These are phyloP conservation scores for Artemisia argyi DNA, from an alignment of 129 eudicot species.

Conservation along the genomic window DNA sequence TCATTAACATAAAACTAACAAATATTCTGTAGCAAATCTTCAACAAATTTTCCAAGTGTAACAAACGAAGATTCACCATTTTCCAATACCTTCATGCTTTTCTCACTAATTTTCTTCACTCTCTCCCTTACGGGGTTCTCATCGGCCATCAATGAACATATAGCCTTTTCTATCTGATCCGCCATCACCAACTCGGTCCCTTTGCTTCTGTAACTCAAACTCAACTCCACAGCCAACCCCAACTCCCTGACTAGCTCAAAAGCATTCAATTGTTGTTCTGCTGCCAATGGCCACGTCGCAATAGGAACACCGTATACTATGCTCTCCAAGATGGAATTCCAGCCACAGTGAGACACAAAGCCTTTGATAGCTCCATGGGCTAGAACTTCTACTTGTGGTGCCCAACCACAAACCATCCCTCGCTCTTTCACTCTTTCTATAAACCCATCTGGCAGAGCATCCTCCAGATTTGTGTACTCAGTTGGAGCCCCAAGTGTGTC, in stretches of 20 bases:
- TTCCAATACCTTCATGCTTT: constrained; percentile 26
- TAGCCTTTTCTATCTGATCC: constrained; percentile 26
- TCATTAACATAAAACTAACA: background rate
- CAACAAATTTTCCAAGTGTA: constrained; percentile 24
- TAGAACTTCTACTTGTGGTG: constrained; percentile 42
- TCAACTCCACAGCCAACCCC: constrained; percentile 37
- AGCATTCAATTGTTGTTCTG: constrained; percentile 44
- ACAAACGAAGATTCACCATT: constrained; percentile 40
- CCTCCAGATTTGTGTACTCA: constrained; percentile 21
- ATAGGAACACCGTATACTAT: constrained; percentile 37
- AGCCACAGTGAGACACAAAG: constrained; percentile 48
- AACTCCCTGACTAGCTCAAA: constrained; percentile 34
- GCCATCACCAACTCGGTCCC: constrained; percentile 24
- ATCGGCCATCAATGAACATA: constrained; percentile 29
- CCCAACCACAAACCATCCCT: constrained; percentile 43
- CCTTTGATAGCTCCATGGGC: constrained; percentile 36
- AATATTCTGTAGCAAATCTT: constrained; percentile 23
- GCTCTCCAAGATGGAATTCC: constrained; percentile 43
- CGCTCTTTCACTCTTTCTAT: constrained; percentile 9
- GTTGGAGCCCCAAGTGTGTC: background rate
- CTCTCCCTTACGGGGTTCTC: constrained; percentile 19
- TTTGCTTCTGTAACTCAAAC: constrained; percentile 19
- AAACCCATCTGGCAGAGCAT: constrained; percentile 39
- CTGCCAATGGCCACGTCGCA: constrained; percentile 44
- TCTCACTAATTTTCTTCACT: constrained; percentile 35